Percentiles rank a stretch among this genome's conserved stretches.
Evolutionary conservation across 768 basidiomycete species (phyloP).

Genomic region (Mycena galopus): DNA sequence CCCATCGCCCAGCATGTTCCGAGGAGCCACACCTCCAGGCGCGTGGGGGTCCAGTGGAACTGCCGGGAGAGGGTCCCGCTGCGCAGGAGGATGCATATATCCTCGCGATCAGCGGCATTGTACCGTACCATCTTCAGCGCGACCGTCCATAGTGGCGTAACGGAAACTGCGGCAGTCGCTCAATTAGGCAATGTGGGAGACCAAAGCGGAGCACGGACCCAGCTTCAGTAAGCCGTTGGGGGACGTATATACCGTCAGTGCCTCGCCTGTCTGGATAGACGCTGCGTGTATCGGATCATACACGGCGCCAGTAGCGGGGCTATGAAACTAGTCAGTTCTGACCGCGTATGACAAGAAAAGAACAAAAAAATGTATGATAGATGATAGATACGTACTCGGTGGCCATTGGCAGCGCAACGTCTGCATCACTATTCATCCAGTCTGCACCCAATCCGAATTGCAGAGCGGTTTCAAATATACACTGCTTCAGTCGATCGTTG

Average conservation of each 20-base stretch:
- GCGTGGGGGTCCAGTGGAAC: slow-evolving; percentile 66
- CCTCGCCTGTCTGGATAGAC: slow-evolving; percentile 64
- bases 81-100: slow-evolving; percentile 77
- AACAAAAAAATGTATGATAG: not conserved
- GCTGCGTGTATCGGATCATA: slow-evolving; percentile 76
- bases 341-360: not conserved
- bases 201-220: slow-evolving; percentile 6
- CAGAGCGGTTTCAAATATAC: slow-evolving; percentile 68
- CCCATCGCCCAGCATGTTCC: slow-evolving; percentile 75
- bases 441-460: slow-evolving; percentile 67
- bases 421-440: slow-evolving; percentile 86
- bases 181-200: not conserved
- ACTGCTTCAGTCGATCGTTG: slow-evolving; percentile 64
- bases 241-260: slow-evolving; percentile 71
- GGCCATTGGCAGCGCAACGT: slow-evolving; percentile 77
- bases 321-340: slow-evolving; percentile 31
- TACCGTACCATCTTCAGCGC: slow-evolving; percentile 81
- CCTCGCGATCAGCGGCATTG: slow-evolving; percentile 69
- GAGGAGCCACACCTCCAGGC: slow-evolving; percentile 70
- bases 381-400: slow-evolving; percentile 65
- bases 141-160: slow-evolving; percentile 80
- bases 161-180: slow-evolving; percentile 58
- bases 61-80: slow-evolving; percentile 67
- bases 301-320: slow-evolving; percentile 35
- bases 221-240: slow-evolving; percentile 60